These are phyloP conservation scores for Mrakia blollopis DNA, from an alignment of 768 basidiomycete species.

Conservation along the genomic window DNA sequence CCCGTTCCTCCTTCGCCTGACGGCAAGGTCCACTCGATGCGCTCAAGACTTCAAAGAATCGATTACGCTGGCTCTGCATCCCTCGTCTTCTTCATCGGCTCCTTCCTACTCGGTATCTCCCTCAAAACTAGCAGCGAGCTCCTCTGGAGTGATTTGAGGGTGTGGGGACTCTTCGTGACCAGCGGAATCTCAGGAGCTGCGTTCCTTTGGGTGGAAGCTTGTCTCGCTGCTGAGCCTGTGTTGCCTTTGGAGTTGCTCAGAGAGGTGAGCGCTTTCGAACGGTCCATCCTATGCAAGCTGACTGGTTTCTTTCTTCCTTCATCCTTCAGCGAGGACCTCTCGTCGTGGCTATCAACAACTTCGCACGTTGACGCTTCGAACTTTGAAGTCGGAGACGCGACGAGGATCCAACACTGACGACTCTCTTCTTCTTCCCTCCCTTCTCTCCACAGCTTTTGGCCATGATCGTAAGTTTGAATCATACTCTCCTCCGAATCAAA, in stretches of 20 bases:
- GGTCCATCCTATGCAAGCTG: neutral
- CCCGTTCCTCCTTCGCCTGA: neutral
- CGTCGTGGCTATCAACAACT: conserved; percentile 51
- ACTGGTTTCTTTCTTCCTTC: neutral
- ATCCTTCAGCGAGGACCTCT: neutral
- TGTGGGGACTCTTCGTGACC: conserved; percentile 58
- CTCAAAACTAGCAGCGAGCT: conserved; percentile 14
- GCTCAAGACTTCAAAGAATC: conserved; percentile 48
- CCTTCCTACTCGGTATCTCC: conserved; percentile 38
- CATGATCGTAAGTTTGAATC: conserved; percentile 60
- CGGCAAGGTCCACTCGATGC: neutral
- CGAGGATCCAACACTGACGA: too few relatives aligned
- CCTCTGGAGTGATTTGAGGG: conserved; percentile 52
- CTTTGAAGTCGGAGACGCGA: too few relatives aligned
- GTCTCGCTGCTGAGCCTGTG: neutral
- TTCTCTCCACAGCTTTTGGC: conserved; percentile 51
- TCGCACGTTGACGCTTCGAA: conserved; percentile 45
- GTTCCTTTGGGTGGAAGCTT: neutral
- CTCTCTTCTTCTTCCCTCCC: neutral
- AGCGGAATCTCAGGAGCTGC: neutral
- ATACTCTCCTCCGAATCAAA: conserved; percentile 47
- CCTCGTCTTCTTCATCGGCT: conserved; percentile 52
- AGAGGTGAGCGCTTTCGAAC: neutral
- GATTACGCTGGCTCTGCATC: conserved; percentile 80
- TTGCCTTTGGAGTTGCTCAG: neutral